Base-by-base conservation (phyloP, 176 grass and related monocot genomes). In the Rhynchospora pubera region DNA sequence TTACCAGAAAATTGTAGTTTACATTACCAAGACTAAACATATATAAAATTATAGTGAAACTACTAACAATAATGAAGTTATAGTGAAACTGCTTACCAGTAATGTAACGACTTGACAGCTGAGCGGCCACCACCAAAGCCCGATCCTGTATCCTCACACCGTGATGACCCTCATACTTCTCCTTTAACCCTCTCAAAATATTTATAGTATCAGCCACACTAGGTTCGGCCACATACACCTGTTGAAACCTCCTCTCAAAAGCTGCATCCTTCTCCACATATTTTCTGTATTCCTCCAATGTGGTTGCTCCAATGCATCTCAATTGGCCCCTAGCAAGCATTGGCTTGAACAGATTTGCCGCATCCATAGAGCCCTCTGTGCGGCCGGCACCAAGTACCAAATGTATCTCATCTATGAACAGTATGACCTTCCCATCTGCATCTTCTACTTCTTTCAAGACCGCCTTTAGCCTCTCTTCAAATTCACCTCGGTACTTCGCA, bases 351-450 rank as follows among this genome's bases (percentile, higher is more conserved):
- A 97, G 85, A 82, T 97, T 93, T 3, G 93, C 93, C 1, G 91
- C 93, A 12, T 97, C 93, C 91, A 97, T 93, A 9, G 93, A 93
- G 2, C 93, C 93, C 58, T 93, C 93, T 3, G 83, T 88, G 46
- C 87, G 85, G 9, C 93, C 93, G 2, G 93, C 93, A 14, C 93
- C 91, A 15, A 97, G 91, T 30, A 97, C 91, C 78, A 93, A 86
- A 71, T 97, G 93, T 57, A 97, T 91, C 66, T 97, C 93, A 83
- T 97, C 93, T 65, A 97, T 97, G 87, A 97, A 97, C 21, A 97
- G 87, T 18, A 93, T 97, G 2, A 93, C 93, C 78, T 92, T 97
- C 18, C 91, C 91, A 2, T 87, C 68, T 62, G 91, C 87, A 45
- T 91, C 89, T 57, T 97, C 91, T 43, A 97, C 89, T 73, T 97